Conservation (phyloP, 345 rosid genomes). For the Rubroshorea leprosula region DNA sequence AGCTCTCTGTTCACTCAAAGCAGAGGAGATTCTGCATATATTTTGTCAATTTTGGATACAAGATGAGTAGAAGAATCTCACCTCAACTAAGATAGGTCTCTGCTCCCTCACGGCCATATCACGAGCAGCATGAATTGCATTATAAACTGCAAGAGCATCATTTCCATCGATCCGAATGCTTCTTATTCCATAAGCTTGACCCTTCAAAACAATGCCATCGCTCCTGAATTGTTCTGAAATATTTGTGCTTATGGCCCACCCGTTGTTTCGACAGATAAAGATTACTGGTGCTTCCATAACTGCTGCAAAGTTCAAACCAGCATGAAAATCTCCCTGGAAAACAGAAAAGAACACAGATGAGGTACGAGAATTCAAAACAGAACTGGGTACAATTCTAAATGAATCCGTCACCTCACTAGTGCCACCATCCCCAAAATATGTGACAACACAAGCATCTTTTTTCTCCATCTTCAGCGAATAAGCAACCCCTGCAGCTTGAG, state of each 20-base stretch:
- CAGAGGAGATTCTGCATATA: background rate
- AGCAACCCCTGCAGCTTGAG: constrained; percentile 75
- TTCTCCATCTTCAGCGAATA: constrained; percentile 72
- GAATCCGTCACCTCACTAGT: constrained; percentile 57
- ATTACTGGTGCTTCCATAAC: constrained; percentile 69
- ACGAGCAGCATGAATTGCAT: constrained; percentile 53
- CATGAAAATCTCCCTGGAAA: constrained; percentile 81
- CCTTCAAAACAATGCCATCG: constrained; percentile 75
- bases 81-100: constrained; percentile 68
- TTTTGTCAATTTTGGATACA: background rate
- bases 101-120: constrained; percentile 55
- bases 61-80: constrained; percentile 13
- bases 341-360: background rate
- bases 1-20: too few relatives aligned
- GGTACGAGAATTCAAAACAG: background rate
- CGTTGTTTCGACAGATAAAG: constrained; percentile 77
- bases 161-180: constrained; percentile 88
- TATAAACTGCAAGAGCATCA: constrained; percentile 73
- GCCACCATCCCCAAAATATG: constrained; percentile 69
- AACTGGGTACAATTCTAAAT: background rate
- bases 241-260: constrained; percentile 87
- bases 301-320: constrained; percentile 82
- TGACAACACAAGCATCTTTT: constrained; percentile 57
- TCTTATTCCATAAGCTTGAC: constrained; percentile 66
- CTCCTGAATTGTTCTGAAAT: constrained; percentile 72